Evolutionary conservation across 768 basidiomycete species (phyloP).

Genomic region (Nidula microcarpa): DNA sequence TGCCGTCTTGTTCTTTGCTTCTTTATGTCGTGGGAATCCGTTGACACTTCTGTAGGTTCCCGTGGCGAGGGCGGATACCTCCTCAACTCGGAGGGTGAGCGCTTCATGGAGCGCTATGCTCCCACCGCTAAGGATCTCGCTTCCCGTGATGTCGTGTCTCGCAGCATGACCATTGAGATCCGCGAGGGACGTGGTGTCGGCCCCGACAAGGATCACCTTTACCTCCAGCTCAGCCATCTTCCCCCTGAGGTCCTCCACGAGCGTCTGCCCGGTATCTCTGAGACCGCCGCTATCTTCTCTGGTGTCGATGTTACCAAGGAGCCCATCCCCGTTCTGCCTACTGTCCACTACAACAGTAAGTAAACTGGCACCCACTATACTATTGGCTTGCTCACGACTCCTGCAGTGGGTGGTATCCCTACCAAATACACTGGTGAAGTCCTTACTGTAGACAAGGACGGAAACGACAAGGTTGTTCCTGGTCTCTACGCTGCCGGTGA

Average conservation of each 20-base stretch:
- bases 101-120: slow-evolving; percentile 99
- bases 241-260: slow-evolving; percentile 95
- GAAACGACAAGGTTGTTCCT: slow-evolving; percentile 92
- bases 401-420: slow-evolving; percentile 96
- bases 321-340: slow-evolving; percentile 97
- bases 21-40: neutral
- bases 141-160: slow-evolving; percentile 98
- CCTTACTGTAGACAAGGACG: slow-evolving; percentile 80
- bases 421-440: slow-evolving; percentile 98
- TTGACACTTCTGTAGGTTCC: slow-evolving; percentile 56
- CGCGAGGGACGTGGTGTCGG: slow-evolving; percentile 99
- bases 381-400: slow-evolving; percentile 7
- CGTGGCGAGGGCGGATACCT: slow-evolving; percentile 99
- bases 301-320: slow-evolving; percentile 99
- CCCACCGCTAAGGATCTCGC: slow-evolving; percentile 99
- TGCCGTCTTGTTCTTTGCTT: slow-evolving; percentile 21
- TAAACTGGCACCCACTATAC: slow-evolving; percentile 5
- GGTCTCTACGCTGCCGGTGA: slow-evolving; percentile 99
- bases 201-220: slow-evolving; percentile 96
- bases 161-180: slow-evolving; percentile 98
- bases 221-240: slow-evolving; percentile 94
- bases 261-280: slow-evolving; percentile 97
- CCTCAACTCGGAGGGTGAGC: slow-evolving; percentile 96
- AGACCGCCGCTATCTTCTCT: slow-evolving; percentile 97
- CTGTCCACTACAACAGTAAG: slow-evolving; percentile 98